phyloP scores from a whole-genome alignment of 1,284 basidiomycete genomes.

The Leccinum pachyderme region DNA sequence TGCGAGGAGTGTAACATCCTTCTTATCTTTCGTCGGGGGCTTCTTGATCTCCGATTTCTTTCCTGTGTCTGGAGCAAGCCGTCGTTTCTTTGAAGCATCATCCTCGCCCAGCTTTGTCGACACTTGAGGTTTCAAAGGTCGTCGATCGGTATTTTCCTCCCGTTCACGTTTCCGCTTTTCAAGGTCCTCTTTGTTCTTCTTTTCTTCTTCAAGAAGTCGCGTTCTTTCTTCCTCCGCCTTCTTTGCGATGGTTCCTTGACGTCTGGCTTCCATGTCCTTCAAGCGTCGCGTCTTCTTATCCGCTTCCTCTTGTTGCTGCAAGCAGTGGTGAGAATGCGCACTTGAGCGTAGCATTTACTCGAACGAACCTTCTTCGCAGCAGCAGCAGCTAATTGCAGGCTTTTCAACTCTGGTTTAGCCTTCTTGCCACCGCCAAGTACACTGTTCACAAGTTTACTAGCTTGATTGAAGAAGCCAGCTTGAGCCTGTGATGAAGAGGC shows the following conservation, averaged over 20 bases:
- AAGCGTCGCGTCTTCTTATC: constrained; percentile 74
- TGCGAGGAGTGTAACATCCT: constrained; percentile 27
- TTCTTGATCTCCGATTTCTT: constrained; percentile 63
- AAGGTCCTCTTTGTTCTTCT: constrained; percentile 64
- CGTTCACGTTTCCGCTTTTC: constrained; percentile 73
- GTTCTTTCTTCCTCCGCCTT: constrained; percentile 79
- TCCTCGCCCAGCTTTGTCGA: constrained; percentile 65
- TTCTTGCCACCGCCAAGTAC: constrained; percentile 65
- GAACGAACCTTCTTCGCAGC: constrained; percentile 78
- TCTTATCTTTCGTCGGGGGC: constrained; percentile 46
- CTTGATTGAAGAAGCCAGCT: constrained; percentile 62
- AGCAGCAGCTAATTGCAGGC: constrained; percentile 73
- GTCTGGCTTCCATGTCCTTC: constrained; percentile 78
- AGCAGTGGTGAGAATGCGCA: constrained; percentile 6
- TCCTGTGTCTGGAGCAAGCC: constrained; percentile 49
- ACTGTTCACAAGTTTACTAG: constrained; percentile 61
- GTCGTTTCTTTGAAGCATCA: constrained; percentile 69
- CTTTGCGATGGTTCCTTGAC: constrained; percentile 66
- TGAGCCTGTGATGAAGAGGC: constrained; percentile 55
- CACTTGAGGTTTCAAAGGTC: constrained; percentile 41
- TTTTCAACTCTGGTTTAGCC: constrained; percentile 74
- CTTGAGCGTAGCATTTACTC: not conserved
- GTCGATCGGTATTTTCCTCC: constrained; percentile 71
- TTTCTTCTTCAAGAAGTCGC: constrained; percentile 62
- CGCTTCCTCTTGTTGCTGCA: constrained; percentile 81